Evolutionary conservation across 208 protist species (phyloP).

Genomic region (Acanthamoeba culbertsoni): DNA sequence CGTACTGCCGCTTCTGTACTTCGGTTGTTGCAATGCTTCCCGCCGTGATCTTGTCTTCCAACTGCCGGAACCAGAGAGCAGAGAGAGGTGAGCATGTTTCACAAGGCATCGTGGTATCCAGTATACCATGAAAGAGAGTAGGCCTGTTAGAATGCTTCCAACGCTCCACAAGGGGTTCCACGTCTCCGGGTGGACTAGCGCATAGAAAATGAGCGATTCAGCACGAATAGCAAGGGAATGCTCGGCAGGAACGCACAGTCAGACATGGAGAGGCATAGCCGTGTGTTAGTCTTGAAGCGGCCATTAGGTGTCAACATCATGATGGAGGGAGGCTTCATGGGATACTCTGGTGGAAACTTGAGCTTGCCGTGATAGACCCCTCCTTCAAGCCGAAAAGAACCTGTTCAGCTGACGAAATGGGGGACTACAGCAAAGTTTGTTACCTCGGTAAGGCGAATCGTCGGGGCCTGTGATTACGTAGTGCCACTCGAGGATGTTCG

Average conservation of each 20-base stretch:
- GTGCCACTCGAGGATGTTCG: slow-evolving; percentile 63
- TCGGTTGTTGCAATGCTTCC: slow-evolving; percentile 29
- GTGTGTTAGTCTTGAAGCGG: slow-evolving; percentile 71
- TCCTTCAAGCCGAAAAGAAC: background rate
- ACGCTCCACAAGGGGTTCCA: slow-evolving; percentile 78
- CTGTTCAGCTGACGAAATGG: background rate
- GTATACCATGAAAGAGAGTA: slow-evolving; percentile 65
- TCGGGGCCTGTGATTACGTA: slow-evolving; percentile 57
- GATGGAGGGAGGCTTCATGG: slow-evolving; percentile 76
- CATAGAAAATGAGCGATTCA: background rate
- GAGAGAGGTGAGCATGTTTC: too few species aligned
- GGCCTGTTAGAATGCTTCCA: slow-evolving; percentile 63
- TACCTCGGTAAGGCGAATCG: slow-evolving; percentile 51
- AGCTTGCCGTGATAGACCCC: slow-evolving; percentile 75
- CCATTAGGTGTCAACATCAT: slow-evolving; percentile 78
- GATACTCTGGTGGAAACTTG: slow-evolving; percentile 73
- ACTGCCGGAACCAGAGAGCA: background rate
- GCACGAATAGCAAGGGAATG: background rate
- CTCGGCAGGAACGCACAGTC: slow-evolving; percentile 40
- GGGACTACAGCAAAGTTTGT: background rate
- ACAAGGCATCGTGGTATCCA: too few species aligned
- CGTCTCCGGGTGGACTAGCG: slow-evolving; percentile 71
- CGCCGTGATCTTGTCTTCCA: slow-evolving; percentile 40
- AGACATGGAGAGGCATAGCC: slow-evolving; percentile 78
- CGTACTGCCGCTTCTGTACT: slow-evolving; percentile 29